phyloP scores from a whole-genome alignment of 73 alveolate species.

The Paramecium tetraurelia region DNA sequence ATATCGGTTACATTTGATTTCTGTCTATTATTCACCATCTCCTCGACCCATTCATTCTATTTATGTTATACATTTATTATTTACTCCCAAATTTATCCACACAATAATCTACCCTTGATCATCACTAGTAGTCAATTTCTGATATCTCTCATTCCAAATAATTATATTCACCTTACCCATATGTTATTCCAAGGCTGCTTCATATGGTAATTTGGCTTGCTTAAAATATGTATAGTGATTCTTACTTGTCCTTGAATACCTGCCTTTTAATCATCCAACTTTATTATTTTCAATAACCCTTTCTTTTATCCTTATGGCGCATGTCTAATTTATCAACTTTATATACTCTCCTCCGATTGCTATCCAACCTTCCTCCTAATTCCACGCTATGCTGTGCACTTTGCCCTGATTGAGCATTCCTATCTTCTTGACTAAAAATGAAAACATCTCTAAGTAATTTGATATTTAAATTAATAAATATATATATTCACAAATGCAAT shows the following conservation, averaged over 20 bases:
- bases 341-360: slow-evolving; percentile 81
- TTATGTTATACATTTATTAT: background rate
- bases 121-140: slow-evolving; percentile 93
- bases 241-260: slow-evolving; percentile 48
- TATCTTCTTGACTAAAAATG: slow-evolving; percentile 66
- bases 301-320: slow-evolving; percentile 51
- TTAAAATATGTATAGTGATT: background rate
- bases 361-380: slow-evolving; percentile 84
- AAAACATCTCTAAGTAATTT: background rate
- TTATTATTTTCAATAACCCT: slow-evolving; percentile 77
- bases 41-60: slow-evolving; percentile 87
- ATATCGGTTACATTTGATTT: slow-evolving; percentile 97
- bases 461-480: background rate
- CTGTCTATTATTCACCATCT: slow-evolving; percentile 99
- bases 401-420: slow-evolving; percentile 71
- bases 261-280: slow-evolving; percentile 67
- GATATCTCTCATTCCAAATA: slow-evolving; percentile 91
- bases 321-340: background rate
- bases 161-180: slow-evolving; percentile 67
- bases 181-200: slow-evolving; percentile 65
- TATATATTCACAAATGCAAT: background rate
- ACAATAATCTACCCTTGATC: slow-evolving; percentile 95
- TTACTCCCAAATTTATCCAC: slow-evolving; percentile 85
- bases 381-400: slow-evolving; percentile 75
- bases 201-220: slow-evolving; percentile 51